A percentile compares a stretch with the other conserved stretches of the same genome.
phyloP scores from a whole-genome alignment of 169 alveolate genomes.

The Besnoitia besnoiti region DNA sequence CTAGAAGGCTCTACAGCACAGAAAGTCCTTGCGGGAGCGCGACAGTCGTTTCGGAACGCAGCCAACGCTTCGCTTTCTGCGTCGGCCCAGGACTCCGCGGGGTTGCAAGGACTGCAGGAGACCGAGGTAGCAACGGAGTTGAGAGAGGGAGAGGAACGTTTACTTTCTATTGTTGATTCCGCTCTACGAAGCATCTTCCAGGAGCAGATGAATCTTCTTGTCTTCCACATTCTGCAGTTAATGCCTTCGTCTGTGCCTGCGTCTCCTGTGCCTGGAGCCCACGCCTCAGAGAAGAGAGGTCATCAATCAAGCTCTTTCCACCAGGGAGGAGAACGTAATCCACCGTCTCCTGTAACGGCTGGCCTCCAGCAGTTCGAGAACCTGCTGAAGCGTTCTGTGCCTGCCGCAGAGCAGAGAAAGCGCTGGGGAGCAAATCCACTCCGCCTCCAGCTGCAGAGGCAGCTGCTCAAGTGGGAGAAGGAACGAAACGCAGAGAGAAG shows the following conservation, averaged over 20 bases:
- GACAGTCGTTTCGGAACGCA: neutral
- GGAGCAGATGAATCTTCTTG: conserved; percentile 36
- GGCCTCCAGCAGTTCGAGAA: neutral
- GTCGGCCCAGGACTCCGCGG: neutral
- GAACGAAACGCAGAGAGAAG: neutral
- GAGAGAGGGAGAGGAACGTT: neutral
- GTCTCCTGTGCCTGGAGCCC: neutral
- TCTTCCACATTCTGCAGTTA: conserved; percentile 30
- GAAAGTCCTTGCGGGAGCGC: neutral
- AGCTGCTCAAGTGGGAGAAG: conserved; percentile 15
- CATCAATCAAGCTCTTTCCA: neutral
- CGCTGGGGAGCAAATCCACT: conserved; percentile 31
- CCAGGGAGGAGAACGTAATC: too few relatives aligned
- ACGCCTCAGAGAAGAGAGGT: neutral
- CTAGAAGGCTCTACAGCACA: neutral
- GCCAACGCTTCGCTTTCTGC: neutral
- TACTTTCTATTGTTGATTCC: conserved; percentile 13
- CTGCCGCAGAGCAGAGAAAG: neutral
- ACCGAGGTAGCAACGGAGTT: neutral
- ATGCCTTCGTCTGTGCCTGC: neutral
- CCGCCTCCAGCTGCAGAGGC: conserved; percentile 38
- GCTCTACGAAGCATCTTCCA: conserved; percentile 20
- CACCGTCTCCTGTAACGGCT: neutral
- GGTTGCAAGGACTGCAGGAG: neutral
- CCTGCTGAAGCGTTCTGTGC: conserved; percentile 39